Percentiles rank a stretch among this genome's conserved stretches.
These are phyloP conservation scores for Ophiocordyceps unilateralis DNA, from an alignment of 2,329 filamentous ascomycete genomes.

Conservation along the genomic window DNA sequence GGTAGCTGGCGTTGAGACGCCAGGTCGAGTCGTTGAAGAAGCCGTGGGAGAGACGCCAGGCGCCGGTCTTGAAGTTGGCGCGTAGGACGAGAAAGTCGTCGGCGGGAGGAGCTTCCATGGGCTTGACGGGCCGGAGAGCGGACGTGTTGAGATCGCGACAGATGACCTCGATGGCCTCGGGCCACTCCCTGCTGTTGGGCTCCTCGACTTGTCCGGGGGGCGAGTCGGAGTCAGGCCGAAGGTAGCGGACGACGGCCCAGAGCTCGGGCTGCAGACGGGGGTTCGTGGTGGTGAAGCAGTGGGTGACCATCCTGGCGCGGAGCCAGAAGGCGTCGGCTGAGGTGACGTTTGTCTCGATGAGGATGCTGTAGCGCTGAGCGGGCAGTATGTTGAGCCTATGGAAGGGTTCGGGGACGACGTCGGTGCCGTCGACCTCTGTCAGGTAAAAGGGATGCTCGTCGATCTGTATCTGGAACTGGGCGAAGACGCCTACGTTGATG, in stretches of 20 bases:
- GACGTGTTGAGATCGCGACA: slow-evolving; percentile 37
- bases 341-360: slow-evolving; percentile 43
- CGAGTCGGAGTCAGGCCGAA: not conserved
- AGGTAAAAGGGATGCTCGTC: slow-evolving; percentile 48
- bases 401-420: slow-evolving; percentile 40
- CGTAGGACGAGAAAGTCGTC: slow-evolving; percentile 27
- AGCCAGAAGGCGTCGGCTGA: slow-evolving; percentile 42
- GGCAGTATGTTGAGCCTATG: slow-evolving; percentile 48
- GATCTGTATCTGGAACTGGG: slow-evolving; percentile 53
- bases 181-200: slow-evolving; percentile 29
- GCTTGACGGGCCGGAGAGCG: slow-evolving; percentile 21
- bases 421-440: slow-evolving; percentile 54
- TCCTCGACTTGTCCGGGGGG: slow-evolving; percentile 1
- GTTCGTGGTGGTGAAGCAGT: slow-evolving; percentile 19
- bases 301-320: slow-evolving; percentile 30
- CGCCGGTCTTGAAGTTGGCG: slow-evolving; percentile 37
- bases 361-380: slow-evolving; percentile 53
- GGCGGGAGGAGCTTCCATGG: slow-evolving; percentile 17
- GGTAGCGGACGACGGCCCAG: slow-evolving; percentile 15
- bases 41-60: slow-evolving; percentile 32
- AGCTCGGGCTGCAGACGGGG: slow-evolving; percentile 13
- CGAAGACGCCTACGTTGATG: slow-evolving; percentile 54
- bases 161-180: slow-evolving; percentile 25
- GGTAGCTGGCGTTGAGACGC: slow-evolving; percentile 18
- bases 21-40: slow-evolving; percentile 37